Evolutionary conservation across 352 stramenopile genomes (phyloP).

Genomic region (Globisporangium takayamanum): DNA sequence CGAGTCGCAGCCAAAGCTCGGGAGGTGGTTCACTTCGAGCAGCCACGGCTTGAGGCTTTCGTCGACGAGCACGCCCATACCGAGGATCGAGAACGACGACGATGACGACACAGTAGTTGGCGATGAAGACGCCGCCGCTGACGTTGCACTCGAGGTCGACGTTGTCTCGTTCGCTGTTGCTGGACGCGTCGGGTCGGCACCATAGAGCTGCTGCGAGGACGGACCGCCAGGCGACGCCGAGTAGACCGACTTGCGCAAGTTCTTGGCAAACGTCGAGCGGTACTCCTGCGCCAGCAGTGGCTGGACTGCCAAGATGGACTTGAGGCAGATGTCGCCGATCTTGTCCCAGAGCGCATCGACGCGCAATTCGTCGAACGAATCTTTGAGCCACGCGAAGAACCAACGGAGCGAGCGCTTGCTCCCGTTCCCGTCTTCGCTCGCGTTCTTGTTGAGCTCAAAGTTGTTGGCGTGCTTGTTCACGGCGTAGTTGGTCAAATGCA

Average conservation of each 20-base stretch:
- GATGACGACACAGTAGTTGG: conserved; percentile 14
- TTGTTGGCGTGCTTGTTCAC: conserved; percentile 90
- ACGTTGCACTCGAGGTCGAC: neutral
- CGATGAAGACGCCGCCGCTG: neutral
- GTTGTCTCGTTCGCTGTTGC: conserved; percentile 14
- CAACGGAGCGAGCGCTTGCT: conserved; percentile 88
- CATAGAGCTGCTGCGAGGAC: conserved; percentile 4
- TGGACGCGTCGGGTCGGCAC: conserved; percentile 1
- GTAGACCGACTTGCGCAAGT: conserved; percentile 48
- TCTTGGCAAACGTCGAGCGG: conserved; percentile 79
- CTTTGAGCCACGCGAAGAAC: conserved; percentile 89
- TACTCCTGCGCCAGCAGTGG: conserved; percentile 92
- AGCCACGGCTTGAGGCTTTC: conserved; percentile 92
- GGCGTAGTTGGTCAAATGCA: conserved; percentile 91
- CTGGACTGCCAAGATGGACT: conserved; percentile 91
- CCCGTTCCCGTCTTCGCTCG: conserved; percentile 46
- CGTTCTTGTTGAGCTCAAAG: conserved; percentile 78
- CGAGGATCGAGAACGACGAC: conserved; percentile 90
- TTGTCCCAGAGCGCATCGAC: conserved; percentile 85
- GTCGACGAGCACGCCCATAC: conserved; percentile 96
- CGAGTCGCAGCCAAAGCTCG: conserved; percentile 94
- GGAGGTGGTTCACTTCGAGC: conserved; percentile 97
- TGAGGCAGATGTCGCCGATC: conserved; percentile 93
- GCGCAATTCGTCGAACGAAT: conserved; percentile 47
- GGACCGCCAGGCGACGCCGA: conserved; percentile 22